Evolutionary conservation across 805 yeast species (phyloP).

Genomic region (Suhomyces canberraensis): DNA sequence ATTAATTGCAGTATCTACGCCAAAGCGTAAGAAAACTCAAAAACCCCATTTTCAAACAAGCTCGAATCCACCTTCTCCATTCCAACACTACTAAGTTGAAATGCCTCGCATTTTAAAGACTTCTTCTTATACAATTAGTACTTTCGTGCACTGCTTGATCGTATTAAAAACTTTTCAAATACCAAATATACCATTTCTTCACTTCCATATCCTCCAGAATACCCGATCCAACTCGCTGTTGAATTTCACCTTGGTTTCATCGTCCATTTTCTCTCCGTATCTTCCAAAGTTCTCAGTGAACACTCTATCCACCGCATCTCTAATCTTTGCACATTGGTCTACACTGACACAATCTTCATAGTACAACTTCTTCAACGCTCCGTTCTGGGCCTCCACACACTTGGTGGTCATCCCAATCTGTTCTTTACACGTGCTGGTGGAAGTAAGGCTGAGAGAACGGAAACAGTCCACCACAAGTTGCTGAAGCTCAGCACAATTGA

Average conservation of each 20-base stretch:
- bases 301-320: constrained; percentile 33
- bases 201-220: constrained; percentile 34
- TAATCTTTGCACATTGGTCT: constrained; percentile 35
- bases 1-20: no score
- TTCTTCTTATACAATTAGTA: no score
- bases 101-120: no score
- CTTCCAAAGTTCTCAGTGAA: constrained; percentile 38
- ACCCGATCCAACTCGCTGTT: constrained; percentile 27
- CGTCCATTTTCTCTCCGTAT: constrained; percentile 28
- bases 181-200: no score
- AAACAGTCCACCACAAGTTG: constrained; percentile 35
- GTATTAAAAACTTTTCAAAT: no score
- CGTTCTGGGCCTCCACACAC: constrained; percentile 34
- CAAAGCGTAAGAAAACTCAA: no score
- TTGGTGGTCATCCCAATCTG: constrained; percentile 24
- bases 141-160: no score
- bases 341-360: constrained; percentile 35
- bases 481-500: constrained; percentile 42
- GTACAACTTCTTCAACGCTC: constrained; percentile 31
- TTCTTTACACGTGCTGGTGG: constrained; percentile 26
- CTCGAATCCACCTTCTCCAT: no score
- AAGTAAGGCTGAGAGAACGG: constrained; percentile 27
- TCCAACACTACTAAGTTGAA: no score
- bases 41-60: no score
- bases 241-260: constrained; percentile 24